Base-by-base conservation (phyloP, 495 filamentous ascomycete species). In the Penicillium nucicola region DNA sequence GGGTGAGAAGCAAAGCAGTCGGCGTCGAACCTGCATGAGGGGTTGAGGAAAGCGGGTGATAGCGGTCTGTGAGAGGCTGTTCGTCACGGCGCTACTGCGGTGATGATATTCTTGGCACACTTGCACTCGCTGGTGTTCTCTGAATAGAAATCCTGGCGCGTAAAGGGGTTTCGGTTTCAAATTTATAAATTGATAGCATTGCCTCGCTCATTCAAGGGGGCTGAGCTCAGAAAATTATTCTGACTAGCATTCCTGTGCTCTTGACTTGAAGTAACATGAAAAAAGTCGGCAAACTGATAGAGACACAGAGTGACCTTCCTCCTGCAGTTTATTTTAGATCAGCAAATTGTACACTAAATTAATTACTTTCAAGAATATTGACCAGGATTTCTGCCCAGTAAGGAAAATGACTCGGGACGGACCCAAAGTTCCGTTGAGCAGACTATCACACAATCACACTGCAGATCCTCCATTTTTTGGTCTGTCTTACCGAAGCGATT, bases 81-180 rank as follows among this genome's bases (percentile, higher is more conserved):
- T 44, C 32, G 19, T 33, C 49, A 45, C 42, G 15, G 42, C 49
- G 49, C 49, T 52, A 52, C 49, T 52, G 49, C 49, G 14, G 49
- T 52, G 49, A 52, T 17, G 49, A 52, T 45, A 45, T 17, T 22
- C 41, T 52, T 45, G 49, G 49, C 49, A 52, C 23, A 45, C 22
- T 35, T 37, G 12, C 2, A 52, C 49, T 15, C n/a, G 20, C 14
- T 25, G 33, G 23, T 15, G 11, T 6, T n/a, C 10, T 35, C 13
- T 8, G 14, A 23, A 23, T 9, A 39, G 36, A 15, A 34, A 39
- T 31, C 8, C 23, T 3, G 34, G 49, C 49, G 49, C 49, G 20
- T 52, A 52, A 5, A 43, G 9, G 19, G 28, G 49, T 52, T 52
- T 52, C 49, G 43, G 23, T 13, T 52, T 14, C 23, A 38, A 20